Evolutionary conservation across 768 basidiomycete genomes (phyloP).

Genomic region (Hericium coralloides): DNA sequence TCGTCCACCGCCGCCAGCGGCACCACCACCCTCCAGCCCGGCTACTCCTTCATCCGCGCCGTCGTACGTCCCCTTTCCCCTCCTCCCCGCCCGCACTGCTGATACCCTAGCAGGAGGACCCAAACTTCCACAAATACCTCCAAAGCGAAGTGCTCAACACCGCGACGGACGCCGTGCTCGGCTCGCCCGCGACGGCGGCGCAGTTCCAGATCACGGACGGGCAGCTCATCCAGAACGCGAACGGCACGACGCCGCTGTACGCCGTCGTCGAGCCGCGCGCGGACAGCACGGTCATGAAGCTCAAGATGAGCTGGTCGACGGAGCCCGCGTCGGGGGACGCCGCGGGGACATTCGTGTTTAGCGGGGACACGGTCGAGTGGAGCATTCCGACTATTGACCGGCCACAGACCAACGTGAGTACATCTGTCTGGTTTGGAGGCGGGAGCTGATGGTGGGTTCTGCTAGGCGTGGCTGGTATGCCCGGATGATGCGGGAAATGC

Average conservation of each 20-base stretch:
- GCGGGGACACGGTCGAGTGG: conserved; percentile 54
- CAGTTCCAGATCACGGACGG: conserved; percentile 50
- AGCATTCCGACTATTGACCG: conserved; percentile 37
- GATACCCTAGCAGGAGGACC: conserved; percentile 31
- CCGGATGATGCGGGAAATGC: conserved; percentile 35
- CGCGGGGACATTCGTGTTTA: conserved; percentile 38
- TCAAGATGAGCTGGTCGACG: conserved; percentile 39
- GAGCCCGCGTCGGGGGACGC: conserved; percentile 37
- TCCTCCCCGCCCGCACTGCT: neutral
- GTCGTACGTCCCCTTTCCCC: conserved; percentile 29
- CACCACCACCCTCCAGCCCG: conserved; percentile 35
- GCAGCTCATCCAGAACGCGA: conserved; percentile 42
- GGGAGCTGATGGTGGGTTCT: neutral
- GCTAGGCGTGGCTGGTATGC: conserved; percentile 48
- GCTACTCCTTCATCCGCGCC: conserved; percentile 48
- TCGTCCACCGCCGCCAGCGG: conserved; percentile 18
- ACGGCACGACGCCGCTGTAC: conserved; percentile 35
- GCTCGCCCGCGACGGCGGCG: conserved; percentile 39
- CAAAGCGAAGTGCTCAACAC: conserved; percentile 37
- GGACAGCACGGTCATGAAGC: conserved; percentile 37
- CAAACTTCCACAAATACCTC: conserved; percentile 57
- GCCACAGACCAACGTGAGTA: conserved; percentile 42
- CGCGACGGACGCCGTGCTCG: conserved; percentile 41
- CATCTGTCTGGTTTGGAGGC: neutral
- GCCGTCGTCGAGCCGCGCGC: conserved; percentile 39